Conservation (phyloP, 441 rosid genomes). For the Pelargonium cotyledonis region DNA sequence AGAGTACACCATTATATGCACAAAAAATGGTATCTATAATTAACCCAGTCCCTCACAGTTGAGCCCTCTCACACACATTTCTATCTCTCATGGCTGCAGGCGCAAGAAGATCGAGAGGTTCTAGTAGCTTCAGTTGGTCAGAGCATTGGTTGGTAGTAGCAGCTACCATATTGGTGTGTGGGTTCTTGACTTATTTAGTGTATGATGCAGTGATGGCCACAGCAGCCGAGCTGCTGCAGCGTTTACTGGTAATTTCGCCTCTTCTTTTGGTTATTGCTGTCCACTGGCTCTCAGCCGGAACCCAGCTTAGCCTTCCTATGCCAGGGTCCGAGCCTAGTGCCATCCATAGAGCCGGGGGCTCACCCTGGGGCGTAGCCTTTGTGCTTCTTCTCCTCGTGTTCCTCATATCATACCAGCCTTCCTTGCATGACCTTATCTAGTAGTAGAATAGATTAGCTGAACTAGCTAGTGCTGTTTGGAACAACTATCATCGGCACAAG, state of each 20-base stretch:
- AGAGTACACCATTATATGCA: too few species aligned
- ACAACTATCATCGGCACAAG: too few species aligned
- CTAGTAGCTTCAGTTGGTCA: constrained; percentile 7
- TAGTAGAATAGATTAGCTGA: background rate
- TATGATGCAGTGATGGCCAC: constrained; percentile 50
- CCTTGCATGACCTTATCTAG: constrained; percentile 28
- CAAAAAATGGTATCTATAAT: too few species aligned
- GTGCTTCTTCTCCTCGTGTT: constrained; percentile 39
- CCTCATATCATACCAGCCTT: constrained; percentile 44
- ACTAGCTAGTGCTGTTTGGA: background rate
- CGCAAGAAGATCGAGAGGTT: too few species aligned
- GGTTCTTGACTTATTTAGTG: constrained; percentile 35
- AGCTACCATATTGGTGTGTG: constrained; percentile 23
- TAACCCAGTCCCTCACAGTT: too few species aligned
- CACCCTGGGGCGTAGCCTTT: constrained; percentile 52
- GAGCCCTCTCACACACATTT: too few species aligned
- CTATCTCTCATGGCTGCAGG: too few species aligned
- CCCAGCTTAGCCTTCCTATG: constrained; percentile 32
- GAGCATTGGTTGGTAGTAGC: constrained; percentile 38
- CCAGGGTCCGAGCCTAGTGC: constrained; percentile 51
- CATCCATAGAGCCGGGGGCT: constrained; percentile 56
- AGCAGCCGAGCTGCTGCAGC: constrained; percentile 42
- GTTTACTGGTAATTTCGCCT: constrained; percentile 44
- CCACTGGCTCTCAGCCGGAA: constrained; percentile 48
- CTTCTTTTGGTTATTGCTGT: constrained; percentile 41